Conservation (phyloP, 2,329 filamentous ascomycete species). For the Chaetomiaceae sp. region DNA sequence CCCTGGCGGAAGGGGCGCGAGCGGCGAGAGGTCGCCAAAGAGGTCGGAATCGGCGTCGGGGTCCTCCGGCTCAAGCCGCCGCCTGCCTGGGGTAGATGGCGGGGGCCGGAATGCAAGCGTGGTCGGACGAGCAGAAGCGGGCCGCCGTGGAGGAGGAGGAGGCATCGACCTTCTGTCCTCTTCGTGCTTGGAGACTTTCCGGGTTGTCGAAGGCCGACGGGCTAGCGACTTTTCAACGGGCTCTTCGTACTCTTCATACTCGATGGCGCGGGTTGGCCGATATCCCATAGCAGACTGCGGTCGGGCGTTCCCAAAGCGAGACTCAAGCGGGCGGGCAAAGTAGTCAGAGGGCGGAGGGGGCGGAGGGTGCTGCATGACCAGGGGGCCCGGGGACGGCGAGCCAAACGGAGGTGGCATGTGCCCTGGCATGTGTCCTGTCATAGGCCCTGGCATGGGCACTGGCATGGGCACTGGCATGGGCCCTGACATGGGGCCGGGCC, state of each 20-base stretch:
- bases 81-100: slow-evolving; percentile 27
- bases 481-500: slow-evolving; percentile 14
- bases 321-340: slow-evolving; percentile 23
- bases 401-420: slow-evolving; percentile 12
- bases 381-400: slow-evolving; percentile 16
- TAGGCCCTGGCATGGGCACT: too few species aligned
- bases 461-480: slow-evolving; percentile 2
- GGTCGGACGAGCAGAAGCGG: slow-evolving; percentile 28
- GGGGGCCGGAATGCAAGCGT: slow-evolving; percentile 29
- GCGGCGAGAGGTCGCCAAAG: slow-evolving; percentile 37
- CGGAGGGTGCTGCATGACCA: slow-evolving; percentile 18
- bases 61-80: slow-evolving; percentile 33
- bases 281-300: slow-evolving; percentile 38
- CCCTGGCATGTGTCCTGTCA: too few species aligned
- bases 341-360: slow-evolving; percentile 19
- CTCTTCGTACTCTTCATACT: slow-evolving; percentile 40
- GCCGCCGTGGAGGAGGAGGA: slow-evolving; percentile 36
- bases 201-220: slow-evolving; percentile 40
- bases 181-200: slow-evolving; percentile 36
- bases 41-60: slow-evolving; percentile 33
- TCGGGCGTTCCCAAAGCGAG: slow-evolving; percentile 26
- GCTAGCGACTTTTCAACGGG: slow-evolving; percentile 29
- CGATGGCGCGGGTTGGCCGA: slow-evolving; percentile 25
- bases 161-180: slow-evolving; percentile 47
- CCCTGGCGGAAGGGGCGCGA: slow-evolving; percentile 15